Evolutionary conservation across 495 filamentous ascomycete genomes (phyloP), one percentile per base, ranked within the genome.

Genomic region (Achaetomiella virescens): DNA sequence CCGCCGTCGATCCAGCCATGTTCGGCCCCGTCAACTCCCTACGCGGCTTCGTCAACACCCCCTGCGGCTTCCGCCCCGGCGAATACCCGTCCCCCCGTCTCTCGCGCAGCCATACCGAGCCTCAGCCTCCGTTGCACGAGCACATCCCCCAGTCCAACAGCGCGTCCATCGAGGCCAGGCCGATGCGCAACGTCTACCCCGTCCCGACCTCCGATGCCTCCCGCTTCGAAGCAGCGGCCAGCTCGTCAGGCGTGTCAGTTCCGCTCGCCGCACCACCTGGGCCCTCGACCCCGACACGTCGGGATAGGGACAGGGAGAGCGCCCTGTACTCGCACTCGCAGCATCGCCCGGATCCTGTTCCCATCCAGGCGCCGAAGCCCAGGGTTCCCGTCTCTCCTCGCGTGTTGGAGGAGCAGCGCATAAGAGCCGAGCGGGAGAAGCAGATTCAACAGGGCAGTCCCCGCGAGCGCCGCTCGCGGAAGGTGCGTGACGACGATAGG

Each of bases 131-230:
- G 4, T 49, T 44, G 20, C 53, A 44, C 37, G 53, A 44, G 6
- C 58, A 63, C 18, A 62, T 63, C 27, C 64, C 56, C 7, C 60
- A 52, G 38, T 40, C 60, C 2, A 42, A 55, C 22, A 75, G 69
- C 49, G 61, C 63, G 41, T 62, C 58, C 44, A 60, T 66, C 54
- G 71, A 77, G 54, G 66, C 65, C 15, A 56, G 38, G 15, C 66
- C 64, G 66, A 75, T 71, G 61, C 67, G 61, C 29, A 60, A 58
- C 35, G 68, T 72, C 17, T 73, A 69, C 56, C 82, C 86, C 9
- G 62, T 85, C 36, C 76, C 84, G 24, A 87, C 82, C 20, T 75
- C 75, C 11, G 85, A 88, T 62, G 81, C 81, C 4, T 71, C 71
- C 29, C 77, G 73, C 38, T 86, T 81, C 60, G 84, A 85, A 49